Conservation (phyloP, 192 early-diverging fungal species). For the Entomortierella beljakovae region DNA sequence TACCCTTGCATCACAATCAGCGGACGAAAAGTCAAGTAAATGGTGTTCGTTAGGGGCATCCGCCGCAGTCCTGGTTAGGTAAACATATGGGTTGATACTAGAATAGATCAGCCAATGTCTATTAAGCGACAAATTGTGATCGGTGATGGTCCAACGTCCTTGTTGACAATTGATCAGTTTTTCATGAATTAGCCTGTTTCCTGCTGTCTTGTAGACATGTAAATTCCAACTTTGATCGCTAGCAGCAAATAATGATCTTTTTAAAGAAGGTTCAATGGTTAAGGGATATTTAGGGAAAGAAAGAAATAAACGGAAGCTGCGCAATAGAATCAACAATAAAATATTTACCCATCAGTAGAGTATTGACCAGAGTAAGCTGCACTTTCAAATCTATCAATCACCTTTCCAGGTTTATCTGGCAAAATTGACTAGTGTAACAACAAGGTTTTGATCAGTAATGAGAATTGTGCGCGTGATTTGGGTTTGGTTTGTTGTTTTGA, state of each 20-base stretch:
- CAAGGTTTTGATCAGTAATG: background rate
- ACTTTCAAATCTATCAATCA: slow-evolving; percentile 44
- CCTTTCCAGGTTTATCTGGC: slow-evolving; percentile 50
- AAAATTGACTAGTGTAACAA: slow-evolving; percentile 29
- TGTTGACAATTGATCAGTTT: slow-evolving; percentile 54
- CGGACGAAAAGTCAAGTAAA: slow-evolving; percentile 53
- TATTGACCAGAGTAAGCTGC: slow-evolving; percentile 67
- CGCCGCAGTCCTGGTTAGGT: slow-evolving; percentile 59
- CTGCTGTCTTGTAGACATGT: slow-evolving; percentile 68
- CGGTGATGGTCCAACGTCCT: slow-evolving; percentile 79
- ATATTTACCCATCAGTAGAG: slow-evolving; percentile 59
- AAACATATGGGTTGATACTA: slow-evolving; percentile 70
- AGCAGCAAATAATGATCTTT: slow-evolving; percentile 64
- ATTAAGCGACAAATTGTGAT: slow-evolving; percentile 57
- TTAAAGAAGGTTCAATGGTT: background rate
- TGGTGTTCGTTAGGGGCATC: slow-evolving; percentile 46
- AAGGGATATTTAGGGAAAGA: background rate
- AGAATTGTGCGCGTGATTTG: no score
- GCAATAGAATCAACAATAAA: slow-evolving; percentile 1
- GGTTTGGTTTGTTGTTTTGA: no score
- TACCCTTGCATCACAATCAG: slow-evolving; percentile 25
- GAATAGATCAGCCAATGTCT: slow-evolving; percentile 68
- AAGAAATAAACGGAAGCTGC: slow-evolving; percentile 10
- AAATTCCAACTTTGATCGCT: slow-evolving; percentile 70
- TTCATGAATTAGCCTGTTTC: slow-evolving; percentile 48